phyloP scores from a whole-genome alignment of 371 early-diverging fungal species.

The Circinella umbellata region DNA sequence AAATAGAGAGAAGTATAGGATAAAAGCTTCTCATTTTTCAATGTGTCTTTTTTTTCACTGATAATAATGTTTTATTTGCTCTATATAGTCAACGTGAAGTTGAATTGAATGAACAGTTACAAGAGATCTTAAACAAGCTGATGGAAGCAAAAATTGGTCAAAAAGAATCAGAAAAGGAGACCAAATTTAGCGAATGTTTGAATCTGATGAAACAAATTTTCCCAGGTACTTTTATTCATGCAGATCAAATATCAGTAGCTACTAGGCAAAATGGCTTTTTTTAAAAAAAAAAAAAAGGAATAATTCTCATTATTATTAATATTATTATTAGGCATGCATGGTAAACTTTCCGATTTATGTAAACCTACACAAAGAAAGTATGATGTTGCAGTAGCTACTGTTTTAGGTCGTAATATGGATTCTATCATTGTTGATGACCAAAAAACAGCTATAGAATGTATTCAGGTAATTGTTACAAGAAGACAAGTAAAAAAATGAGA shows the following conservation, averaged over 20 bases:
- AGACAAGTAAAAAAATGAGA: background rate
- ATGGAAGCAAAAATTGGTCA: slow-evolving; percentile 83
- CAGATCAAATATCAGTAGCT: no score
- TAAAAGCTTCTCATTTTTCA: no score
- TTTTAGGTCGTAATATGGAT: slow-evolving; percentile 79
- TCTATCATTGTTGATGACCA: slow-evolving; percentile 85
- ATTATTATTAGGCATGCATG: slow-evolving; percentile 76
- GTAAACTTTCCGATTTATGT: slow-evolving; percentile 90
- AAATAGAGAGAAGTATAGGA: no score
- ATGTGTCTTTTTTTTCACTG: background rate
- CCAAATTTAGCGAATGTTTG: slow-evolving; percentile 75
- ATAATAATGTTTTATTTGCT: background rate
- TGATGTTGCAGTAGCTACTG: slow-evolving; percentile 82
- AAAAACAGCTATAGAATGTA: slow-evolving; percentile 82
- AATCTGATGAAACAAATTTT: slow-evolving; percentile 84
- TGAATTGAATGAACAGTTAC: slow-evolving; percentile 84
- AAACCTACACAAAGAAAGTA: slow-evolving; percentile 94
- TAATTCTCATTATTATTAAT: background rate
- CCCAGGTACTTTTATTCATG: slow-evolving; percentile 38
- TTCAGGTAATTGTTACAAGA: slow-evolving; percentile 44
- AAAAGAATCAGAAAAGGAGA: slow-evolving; percentile 82
- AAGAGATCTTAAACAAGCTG: slow-evolving; percentile 72
- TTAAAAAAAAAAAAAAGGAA: no score
- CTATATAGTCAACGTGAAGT: slow-evolving; percentile 55
- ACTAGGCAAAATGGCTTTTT: no score